phyloP scores from a whole-genome alignment of 371 early-diverging fungal species.

The Batkoa obscura region DNA sequence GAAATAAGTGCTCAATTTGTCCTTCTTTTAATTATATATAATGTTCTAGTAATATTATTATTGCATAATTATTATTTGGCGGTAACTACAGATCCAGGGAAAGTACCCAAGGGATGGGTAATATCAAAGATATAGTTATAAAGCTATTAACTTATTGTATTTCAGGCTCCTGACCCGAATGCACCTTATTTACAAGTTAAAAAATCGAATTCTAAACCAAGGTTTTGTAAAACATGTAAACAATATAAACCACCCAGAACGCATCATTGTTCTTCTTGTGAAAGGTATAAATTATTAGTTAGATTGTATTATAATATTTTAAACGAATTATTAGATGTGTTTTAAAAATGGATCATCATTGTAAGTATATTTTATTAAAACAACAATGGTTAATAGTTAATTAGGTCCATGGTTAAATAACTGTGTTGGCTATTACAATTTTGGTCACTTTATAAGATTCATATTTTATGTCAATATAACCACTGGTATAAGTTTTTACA shows the following conservation, averaged over 20 bases:
- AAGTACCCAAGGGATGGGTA: slow-evolving; percentile 51
- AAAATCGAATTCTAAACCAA: slow-evolving; percentile 38
- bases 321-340: slow-evolving; percentile 27
- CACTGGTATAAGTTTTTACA: slow-evolving; percentile 20
- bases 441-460: slow-evolving; percentile 78
- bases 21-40: neutral
- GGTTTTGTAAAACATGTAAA: slow-evolving; percentile 59
- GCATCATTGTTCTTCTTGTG: slow-evolving; percentile 65
- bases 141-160: neutral
- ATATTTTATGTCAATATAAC: slow-evolving; percentile 44
- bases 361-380: slow-evolving; percentile 17
- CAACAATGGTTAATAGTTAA: neutral
- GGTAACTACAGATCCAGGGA: slow-evolving; percentile 56
- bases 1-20: neutral
- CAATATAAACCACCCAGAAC: slow-evolving; percentile 60
- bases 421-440: slow-evolving; percentile 82
- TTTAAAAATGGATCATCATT: slow-evolving; percentile 87
- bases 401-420: slow-evolving; percentile 87
- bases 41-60: neutral
- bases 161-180: slow-evolving; percentile 29
- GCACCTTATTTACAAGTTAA: slow-evolving; percentile 41
- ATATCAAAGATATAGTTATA: slow-evolving; percentile 2
- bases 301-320: no score
- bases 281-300: slow-evolving; percentile 12
- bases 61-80: slow-evolving; percentile 58